These are phyloP conservation scores for Cutaneotrichosporon sp. DNA, from an alignment of 1,284 basidiomycete species.

Conservation along the genomic window DNA sequence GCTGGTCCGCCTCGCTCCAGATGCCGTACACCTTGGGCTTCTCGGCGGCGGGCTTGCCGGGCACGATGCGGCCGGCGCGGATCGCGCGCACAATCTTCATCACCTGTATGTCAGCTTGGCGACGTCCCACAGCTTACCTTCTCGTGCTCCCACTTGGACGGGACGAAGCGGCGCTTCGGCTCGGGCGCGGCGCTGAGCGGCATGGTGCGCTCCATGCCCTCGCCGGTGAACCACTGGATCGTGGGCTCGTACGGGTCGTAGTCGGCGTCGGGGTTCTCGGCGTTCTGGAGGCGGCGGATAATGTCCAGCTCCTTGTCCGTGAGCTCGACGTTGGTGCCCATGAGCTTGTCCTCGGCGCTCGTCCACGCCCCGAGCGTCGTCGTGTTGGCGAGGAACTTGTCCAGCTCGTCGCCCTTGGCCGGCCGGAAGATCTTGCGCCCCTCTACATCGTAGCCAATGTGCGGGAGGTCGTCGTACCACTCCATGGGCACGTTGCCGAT, in stretches of 20 bases:
- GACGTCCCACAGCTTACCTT: slow-evolving; percentile 69
- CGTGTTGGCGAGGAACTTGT: slow-evolving; percentile 92
- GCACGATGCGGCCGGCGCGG: slow-evolving; percentile 88
- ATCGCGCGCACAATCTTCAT: slow-evolving; percentile 99
- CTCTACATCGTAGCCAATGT: slow-evolving; percentile 95
- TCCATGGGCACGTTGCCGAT: slow-evolving; percentile 95
- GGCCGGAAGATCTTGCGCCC: slow-evolving; percentile 93
- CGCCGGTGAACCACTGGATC: slow-evolving; percentile 95
- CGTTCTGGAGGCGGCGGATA: slow-evolving; percentile 83
- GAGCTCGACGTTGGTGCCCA: slow-evolving; percentile 82
- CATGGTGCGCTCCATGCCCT: slow-evolving; percentile 91
- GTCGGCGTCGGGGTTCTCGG: slow-evolving; percentile 85
- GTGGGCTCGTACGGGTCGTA: slow-evolving; percentile 94
- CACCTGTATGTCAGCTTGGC: slow-evolving; percentile 59
- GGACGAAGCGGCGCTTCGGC: slow-evolving; percentile 94
- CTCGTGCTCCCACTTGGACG: slow-evolving; percentile 99
- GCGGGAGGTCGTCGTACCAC: slow-evolving; percentile 99
- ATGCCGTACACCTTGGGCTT: slow-evolving; percentile 83
- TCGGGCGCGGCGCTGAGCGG: slow-evolving; percentile 89
- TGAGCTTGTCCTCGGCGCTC: slow-evolving; percentile 86
- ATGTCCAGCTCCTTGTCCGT: slow-evolving; percentile 92
- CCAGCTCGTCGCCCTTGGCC: slow-evolving; percentile 93
- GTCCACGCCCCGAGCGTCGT: slow-evolving; percentile 94
- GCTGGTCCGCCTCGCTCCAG: slow-evolving; percentile 73
- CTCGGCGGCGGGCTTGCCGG: slow-evolving; percentile 71